A percentile compares a stretch with the other conserved stretches of the same genome.
These are phyloP conservation scores for Athelia psychrophila DNA, from an alignment of 1,284 basidiomycete species.

Conservation along the genomic window DNA sequence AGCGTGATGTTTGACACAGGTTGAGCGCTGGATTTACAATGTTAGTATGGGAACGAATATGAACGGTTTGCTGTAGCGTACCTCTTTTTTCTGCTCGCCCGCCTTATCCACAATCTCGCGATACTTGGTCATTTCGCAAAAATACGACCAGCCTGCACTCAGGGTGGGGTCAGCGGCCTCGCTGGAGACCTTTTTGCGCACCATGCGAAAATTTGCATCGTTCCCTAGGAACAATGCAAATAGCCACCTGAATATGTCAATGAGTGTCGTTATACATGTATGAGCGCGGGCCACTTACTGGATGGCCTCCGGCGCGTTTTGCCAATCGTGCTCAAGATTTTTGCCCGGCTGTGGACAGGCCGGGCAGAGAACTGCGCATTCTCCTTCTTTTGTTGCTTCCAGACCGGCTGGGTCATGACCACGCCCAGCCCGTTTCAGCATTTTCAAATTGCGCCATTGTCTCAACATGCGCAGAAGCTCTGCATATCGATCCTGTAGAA, in stretches of 20 bases:
- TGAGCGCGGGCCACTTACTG: not conserved
- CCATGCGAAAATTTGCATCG: slow-evolving; percentile 1
- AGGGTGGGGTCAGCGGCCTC: not conserved
- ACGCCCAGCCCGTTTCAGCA: slow-evolving; percentile 27
- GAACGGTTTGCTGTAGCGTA: not conserved
- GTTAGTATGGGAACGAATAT: not conserved
- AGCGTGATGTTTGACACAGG: slow-evolving; percentile 5
- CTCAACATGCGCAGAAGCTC: slow-evolving; percentile 22
- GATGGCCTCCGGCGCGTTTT: slow-evolving; percentile 7
- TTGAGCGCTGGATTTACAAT: not conserved
- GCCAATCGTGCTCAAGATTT: slow-evolving; percentile 28
- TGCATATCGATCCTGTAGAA: slow-evolving; percentile 23
- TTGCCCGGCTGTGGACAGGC: slow-evolving; percentile 30
- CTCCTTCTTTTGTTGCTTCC: slow-evolving; percentile 18
- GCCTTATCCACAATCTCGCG: not conserved
- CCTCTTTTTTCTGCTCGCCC: not conserved
- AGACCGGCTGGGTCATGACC: slow-evolving; percentile 23
- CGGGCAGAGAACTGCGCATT: slow-evolving; percentile 29
- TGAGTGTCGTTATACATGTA: not conserved
- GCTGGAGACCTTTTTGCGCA: not conserved
- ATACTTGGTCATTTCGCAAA: not conserved
- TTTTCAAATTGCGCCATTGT: slow-evolving; percentile 27
- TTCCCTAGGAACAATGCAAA: slow-evolving; percentile 7
- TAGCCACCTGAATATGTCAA: slow-evolving; percentile 20
- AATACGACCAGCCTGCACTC: not conserved